A percentile compares a stretch with the other conserved stretches of the same genome.
phyloP scores from a whole-genome alignment of 208 protist genomes.

The Trypanosoma cruzi region DNA sequence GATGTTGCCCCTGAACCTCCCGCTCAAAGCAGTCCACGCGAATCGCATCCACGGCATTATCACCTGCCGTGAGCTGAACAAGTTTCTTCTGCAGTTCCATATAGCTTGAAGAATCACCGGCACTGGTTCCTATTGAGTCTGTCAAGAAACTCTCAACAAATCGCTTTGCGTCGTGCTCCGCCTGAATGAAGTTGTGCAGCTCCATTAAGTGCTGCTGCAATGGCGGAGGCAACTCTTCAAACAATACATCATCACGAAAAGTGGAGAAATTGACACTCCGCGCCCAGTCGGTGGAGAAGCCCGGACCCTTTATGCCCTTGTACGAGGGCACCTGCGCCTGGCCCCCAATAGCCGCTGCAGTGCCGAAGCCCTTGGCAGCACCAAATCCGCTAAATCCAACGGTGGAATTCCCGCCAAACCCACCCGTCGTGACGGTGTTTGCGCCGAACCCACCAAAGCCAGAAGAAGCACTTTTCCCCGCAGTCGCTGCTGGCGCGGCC shows the following conservation, averaged over 20 bases:
- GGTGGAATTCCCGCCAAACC: conserved; percentile 3
- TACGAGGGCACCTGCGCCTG: conserved; percentile 53
- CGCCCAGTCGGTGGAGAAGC: conserved; percentile 60
- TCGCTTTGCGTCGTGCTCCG: conserved; percentile 55
- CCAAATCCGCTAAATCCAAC: conserved; percentile 32
- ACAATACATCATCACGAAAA: conserved; percentile 66
- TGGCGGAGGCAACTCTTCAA: conserved; percentile 62
- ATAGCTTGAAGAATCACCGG: conserved; percentile 12
- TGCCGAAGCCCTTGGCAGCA: conserved; percentile 41
- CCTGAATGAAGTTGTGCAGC: conserved; percentile 72
- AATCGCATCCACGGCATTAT: conserved; percentile 54
- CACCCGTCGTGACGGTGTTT: conserved; percentile 8
- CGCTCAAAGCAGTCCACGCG: conserved; percentile 64
- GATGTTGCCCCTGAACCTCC: conserved; percentile 49
- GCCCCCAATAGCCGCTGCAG: conserved; percentile 20
- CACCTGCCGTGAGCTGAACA: conserved; percentile 26
- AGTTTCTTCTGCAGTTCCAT: conserved; percentile 41
- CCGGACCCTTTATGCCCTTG: conserved; percentile 69
- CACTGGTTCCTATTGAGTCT: conserved; percentile 29
- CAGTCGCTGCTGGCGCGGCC: conserved; percentile 8
- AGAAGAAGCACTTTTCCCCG: not conserved
- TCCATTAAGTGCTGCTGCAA: conserved; percentile 82
- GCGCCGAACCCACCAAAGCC: conserved; percentile 22
- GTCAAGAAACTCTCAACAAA: conserved; percentile 63
- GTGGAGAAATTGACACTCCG: conserved; percentile 68